Evolutionary conservation across 305 asterid genomes (phyloP), one percentile per base, ranked within the genome.

Genomic region (Petunia hybrid): DNA sequence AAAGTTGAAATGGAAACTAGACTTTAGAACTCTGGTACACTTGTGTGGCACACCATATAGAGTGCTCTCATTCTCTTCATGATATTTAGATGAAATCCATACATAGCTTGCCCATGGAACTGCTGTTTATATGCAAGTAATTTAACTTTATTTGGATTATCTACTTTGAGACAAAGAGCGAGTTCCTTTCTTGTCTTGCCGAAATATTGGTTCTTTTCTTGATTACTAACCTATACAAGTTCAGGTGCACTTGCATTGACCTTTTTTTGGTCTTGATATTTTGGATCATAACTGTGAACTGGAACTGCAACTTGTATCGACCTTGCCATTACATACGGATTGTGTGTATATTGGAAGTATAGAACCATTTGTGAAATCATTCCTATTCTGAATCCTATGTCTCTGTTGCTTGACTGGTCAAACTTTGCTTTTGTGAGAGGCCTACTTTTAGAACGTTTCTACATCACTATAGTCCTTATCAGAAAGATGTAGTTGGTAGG

Each of bases 21-120:
- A 73, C 40, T 51, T 70, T 73, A 36, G 63, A 45, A 51, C 78
- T 45, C 46, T 73, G 78, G 78, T 73, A 73, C 62, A 46, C 62
- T 46, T 46, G 62, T 2, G 35, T 35, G 45, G 13, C 62, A 51
- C 8, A 73, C 16, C 62, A 4, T 12, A 16, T 73, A 59, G 36
- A 73, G 12, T 51, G 63, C 53, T 73, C 63, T 35, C 14, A 35
- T 36, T 62, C 78, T 35, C 78, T 51, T 51, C 78, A 48, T 35
- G 78, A 8, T 48, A 31, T 13, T 51, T 73, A 73, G 56, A 48
- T 48, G 31, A 35, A 71, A 73, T 48, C 78, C 2, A 48, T 12
- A 12, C 35, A 73, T 73, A 31, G 12, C 62, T 35, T 71, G 78
- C 51, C 48, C 22, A 13, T 73, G 46, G 8, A 35, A 73, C 45